Base-by-base conservation (phyloP, 306 rosid species). In the Abrus pulchellus region DNA sequence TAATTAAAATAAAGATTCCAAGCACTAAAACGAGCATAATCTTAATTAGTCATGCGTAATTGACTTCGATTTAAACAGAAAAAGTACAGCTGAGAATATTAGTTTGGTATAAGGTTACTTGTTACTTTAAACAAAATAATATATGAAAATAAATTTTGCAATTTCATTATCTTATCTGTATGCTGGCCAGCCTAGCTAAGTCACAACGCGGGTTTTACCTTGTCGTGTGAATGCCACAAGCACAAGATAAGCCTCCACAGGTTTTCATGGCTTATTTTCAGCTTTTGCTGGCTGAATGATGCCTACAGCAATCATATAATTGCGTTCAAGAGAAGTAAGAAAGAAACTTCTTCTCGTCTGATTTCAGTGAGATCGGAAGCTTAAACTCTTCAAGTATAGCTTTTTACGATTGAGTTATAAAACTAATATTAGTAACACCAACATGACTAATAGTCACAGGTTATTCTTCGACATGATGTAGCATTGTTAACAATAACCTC, bases 251-350 rank as follows among this genome's bases (percentile, higher is more conserved):
- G 41, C 33, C 12, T 1, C 7, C 1, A 29, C 7, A 12, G 8
- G 56, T 5, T 27, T 59, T 20, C 1, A 50, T 10, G 65, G 54
- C 60, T 75, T 34, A 8, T 9, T 69, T 83, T 62, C 74, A 44
- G 49, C 48, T 1, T 71, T 63, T 61, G 69, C 78, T 44, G 40
- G 56, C 75, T 27, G 47, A 77, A 82, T 69, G 78, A 41, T 83
- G 27, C 86, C 76, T 64, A 64, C 68, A 55, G 76, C 83, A 64
- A 78, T 83, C 83, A 77, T 72, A 52, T 62, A 62, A 9, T 56
- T 6, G 32, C 75, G 9, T 83, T 77, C 55, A 29, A 28, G 66
- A 12, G n/a, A 83, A 77, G 70, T 45, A 83, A 62, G 8, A 9
- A 66, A 55, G 71, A 72, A 77, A 45, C 76, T 78, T 62, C 82